Evolutionary conservation across 169 alveolate species (phyloP).

Genomic region (Eimeria tenella): DNA sequence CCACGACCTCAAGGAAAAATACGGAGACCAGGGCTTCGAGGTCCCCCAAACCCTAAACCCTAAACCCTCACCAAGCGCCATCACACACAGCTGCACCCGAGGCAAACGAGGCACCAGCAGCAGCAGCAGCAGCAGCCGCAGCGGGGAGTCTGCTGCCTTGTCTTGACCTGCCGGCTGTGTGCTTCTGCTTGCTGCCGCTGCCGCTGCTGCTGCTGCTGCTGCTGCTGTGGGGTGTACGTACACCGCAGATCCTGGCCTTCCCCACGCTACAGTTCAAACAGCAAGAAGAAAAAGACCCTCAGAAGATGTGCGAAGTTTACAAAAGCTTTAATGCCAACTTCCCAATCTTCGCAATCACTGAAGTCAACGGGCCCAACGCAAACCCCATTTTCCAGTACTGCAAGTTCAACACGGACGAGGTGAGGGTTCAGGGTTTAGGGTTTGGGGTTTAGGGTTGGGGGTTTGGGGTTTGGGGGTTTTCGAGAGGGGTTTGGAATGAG

Average conservation of each 20-base stretch:
- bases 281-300: slow-evolving; percentile 29
- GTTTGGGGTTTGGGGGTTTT: not conserved
- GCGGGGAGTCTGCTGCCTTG: too few relatives aligned
- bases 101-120: too few relatives aligned
- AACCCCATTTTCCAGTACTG: slow-evolving; percentile 60
- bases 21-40: not conserved
- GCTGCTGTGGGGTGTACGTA: not conserved
- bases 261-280: slow-evolving; percentile 48
- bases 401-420: slow-evolving; percentile 55
- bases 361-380: slow-evolving; percentile 43
- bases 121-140: too few relatives aligned
- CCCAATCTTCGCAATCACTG: slow-evolving; percentile 25
- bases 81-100: too few relatives aligned
- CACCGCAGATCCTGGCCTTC: slow-evolving; percentile 50
- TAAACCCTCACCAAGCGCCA: too few relatives aligned
- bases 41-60: not conserved
- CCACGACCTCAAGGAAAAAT: not conserved
- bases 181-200: too few relatives aligned
- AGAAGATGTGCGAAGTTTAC: not conserved
- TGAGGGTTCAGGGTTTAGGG: not conserved
- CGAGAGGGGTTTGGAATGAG: too few relatives aligned
- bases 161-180: too few relatives aligned
- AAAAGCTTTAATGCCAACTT: not conserved
- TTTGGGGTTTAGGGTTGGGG: not conserved
- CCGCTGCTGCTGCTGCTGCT: too few relatives aligned